A percentile compares a stretch with the other conserved stretches of the same genome.
Evolutionary conservation across 352 stramenopile species (phyloP).

Genomic region (Phytophthora pseudosyringae): DNA sequence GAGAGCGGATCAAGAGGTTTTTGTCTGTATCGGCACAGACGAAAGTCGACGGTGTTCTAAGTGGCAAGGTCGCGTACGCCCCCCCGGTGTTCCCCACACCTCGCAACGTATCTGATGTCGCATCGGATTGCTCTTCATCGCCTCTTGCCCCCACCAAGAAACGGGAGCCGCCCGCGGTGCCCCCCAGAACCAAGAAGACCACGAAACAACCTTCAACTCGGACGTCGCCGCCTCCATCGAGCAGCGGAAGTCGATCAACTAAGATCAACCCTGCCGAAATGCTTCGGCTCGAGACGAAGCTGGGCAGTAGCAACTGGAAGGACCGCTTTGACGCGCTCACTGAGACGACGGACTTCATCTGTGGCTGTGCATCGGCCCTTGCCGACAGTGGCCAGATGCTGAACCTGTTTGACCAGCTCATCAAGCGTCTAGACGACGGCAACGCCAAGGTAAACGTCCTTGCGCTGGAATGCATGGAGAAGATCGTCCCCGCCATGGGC

Average conservation of each 20-base stretch:
- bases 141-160: conserved; percentile 14
- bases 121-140: background rate
- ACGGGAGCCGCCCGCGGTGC: background rate
- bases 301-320: conserved; percentile 84
- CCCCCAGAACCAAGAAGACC: conserved; percentile 10
- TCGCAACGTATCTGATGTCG: background rate
- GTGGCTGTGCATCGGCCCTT: conserved; percentile 18
- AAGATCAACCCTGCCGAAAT: conserved; percentile 52
- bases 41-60: conserved; percentile 61
- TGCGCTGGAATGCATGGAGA: conserved; percentile 61
- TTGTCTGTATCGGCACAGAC: conserved; percentile 45
- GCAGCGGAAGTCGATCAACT: conserved; percentile 27
- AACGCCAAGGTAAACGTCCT: conserved; percentile 78
- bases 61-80: conserved; percentile 32
- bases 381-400: conserved; percentile 53
- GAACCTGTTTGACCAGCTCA: conserved; percentile 67
- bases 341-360: conserved; percentile 48
- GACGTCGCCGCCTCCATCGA: conserved; percentile 21
- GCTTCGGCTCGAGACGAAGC: conserved; percentile 44
- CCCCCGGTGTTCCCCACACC: conserved; percentile 17
- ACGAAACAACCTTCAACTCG: conserved; percentile 21
- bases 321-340: conserved; percentile 71
- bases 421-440: conserved; percentile 77
- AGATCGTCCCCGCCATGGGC: conserved; percentile 56
- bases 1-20: conserved; percentile 59